Conservation (phyloP, 257 asterid species). For the Dorcoceras hygrometricum region DNA sequence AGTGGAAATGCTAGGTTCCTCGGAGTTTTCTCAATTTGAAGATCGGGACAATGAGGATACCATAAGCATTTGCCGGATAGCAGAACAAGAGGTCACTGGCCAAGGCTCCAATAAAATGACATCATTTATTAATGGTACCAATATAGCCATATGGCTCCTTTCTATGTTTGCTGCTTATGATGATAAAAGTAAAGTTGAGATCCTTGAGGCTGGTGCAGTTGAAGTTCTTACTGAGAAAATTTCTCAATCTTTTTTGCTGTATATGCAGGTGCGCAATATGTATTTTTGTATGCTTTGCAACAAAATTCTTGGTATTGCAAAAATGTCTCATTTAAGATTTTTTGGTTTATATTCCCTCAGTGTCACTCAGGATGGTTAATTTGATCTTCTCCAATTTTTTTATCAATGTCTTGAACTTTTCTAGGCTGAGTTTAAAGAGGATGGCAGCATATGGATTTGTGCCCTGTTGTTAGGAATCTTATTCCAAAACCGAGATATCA, state of each 20-base stretch:
- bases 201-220: constrained; percentile 90
- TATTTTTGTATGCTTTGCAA: constrained; percentile 3
- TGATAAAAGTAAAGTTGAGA: constrained; percentile 63
- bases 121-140: constrained; percentile 66
- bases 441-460: constrained; percentile 79
- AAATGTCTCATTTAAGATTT: constrained; percentile 8
- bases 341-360: constrained; percentile 5
- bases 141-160: constrained; percentile 88
- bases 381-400: constrained; percentile 18
- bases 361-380: constrained; percentile 15
- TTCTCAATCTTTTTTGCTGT: constrained; percentile 61
- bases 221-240: constrained; percentile 85
- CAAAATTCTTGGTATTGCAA: constrained; percentile 15
- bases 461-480: constrained; percentile 72
- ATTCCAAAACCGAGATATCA: constrained; percentile 86
- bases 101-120: constrained; percentile 52
- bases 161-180: constrained; percentile 76
- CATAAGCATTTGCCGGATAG: constrained; percentile 64
- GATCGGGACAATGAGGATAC: constrained; percentile 49
- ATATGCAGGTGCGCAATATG: constrained; percentile 53
- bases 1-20: constrained; percentile 63
- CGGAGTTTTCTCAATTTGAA: constrained; percentile 48
- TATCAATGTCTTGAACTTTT: constrained; percentile 13
- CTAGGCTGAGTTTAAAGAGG: constrained; percentile 85
- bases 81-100: constrained; percentile 47